Evolutionary conservation across 2,329 filamentous ascomycete species (phyloP).

Genomic region (Clarireedia monteithiana): DNA sequence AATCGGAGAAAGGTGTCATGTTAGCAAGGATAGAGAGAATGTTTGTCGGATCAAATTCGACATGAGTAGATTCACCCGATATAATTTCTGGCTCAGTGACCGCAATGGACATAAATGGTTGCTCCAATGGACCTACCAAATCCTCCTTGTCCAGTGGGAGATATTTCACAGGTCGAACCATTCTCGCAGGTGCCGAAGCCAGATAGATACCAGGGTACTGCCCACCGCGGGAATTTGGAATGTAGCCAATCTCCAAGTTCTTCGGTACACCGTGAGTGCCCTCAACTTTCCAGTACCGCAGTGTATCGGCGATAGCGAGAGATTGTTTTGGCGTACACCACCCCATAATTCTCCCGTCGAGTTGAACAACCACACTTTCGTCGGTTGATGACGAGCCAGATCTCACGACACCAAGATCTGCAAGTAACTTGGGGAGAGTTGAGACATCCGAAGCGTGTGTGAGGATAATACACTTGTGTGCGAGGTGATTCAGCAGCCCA

Average conservation of each 20-base stretch:
- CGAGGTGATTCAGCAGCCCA: conserved; percentile 87
- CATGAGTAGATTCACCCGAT: conserved; percentile 84
- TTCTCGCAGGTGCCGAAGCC: conserved; percentile 74
- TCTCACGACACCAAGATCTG: conserved; percentile 70
- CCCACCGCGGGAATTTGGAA: conserved; percentile 82
- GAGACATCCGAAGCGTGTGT: conserved; percentile 70
- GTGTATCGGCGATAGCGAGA: conserved; percentile 70
- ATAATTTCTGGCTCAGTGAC: conserved; percentile 81
- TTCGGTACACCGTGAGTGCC: conserved; percentile 72
- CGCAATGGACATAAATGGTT: conserved; percentile 97
- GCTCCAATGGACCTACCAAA: conserved; percentile 86
- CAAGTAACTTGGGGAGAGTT: conserved; percentile 62
- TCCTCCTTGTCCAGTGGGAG: conserved; percentile 79
- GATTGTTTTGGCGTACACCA: conserved; percentile 85
- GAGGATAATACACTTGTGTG: conserved; percentile 88
- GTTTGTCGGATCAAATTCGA: conserved; percentile 90
- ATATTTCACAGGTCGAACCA: conserved; percentile 90
- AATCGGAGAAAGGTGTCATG: conserved; percentile 97
- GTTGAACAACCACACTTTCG: conserved; percentile 80
- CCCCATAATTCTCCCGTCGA: conserved; percentile 84
- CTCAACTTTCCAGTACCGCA: conserved; percentile 93
- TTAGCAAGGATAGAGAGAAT: conserved; percentile 97
- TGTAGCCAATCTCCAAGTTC: conserved; percentile 84
- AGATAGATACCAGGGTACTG: conserved; percentile 96
- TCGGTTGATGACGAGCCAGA: conserved; percentile 70